Percentiles rank a stretch among this genome's conserved stretches.
phyloP scores from a whole-genome alignment of 441 rosid genomes.

The Gossypium schwendimanii region DNA sequence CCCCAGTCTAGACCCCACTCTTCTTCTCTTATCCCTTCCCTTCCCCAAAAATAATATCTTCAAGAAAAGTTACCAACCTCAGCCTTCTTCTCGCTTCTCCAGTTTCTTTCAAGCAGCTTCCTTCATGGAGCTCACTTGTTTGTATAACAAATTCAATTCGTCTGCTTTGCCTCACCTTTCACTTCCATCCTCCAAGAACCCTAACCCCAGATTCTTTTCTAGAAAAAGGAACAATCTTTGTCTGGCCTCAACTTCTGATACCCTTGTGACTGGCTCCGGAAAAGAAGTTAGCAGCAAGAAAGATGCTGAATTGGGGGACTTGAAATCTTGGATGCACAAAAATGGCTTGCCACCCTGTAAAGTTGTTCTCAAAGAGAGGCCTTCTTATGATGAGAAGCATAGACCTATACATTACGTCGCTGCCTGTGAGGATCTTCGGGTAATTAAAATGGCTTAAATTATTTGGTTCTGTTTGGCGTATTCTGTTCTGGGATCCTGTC shows the following conservation, averaged over 20 bases:
- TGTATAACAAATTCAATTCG: slow-evolving; percentile 37
- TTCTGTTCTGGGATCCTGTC: neutral
- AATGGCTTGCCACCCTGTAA: slow-evolving; percentile 88
- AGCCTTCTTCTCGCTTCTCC: neutral
- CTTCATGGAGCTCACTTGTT: slow-evolving; percentile 33
- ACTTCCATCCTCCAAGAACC: slow-evolving; percentile 32
- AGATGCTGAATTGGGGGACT: slow-evolving; percentile 47
- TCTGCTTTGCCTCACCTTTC: slow-evolving; percentile 31
- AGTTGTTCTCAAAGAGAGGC: slow-evolving; percentile 63
- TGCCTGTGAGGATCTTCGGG: slow-evolving; percentile 85
- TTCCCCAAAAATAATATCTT: neutral
- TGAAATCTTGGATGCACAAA: slow-evolving; percentile 86
- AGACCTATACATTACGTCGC: slow-evolving; percentile 81
- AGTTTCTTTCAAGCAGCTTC: neutral
- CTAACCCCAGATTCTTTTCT: slow-evolving; percentile 24
- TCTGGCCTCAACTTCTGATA: slow-evolving; percentile 53
- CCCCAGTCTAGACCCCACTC: slow-evolving; percentile 4
- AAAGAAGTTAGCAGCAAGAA: slow-evolving; percentile 41
- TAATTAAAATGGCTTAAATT: slow-evolving; percentile 11
- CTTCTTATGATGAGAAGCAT: slow-evolving; percentile 56
- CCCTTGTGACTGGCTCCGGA: slow-evolving; percentile 45
- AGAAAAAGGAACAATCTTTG: slow-evolving; percentile 26
- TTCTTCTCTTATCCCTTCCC: slow-evolving; percentile 11
- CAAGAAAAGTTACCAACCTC: neutral
- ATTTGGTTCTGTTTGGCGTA: neutral